Evolutionary conservation across 73 alveolate species (phyloP).

Genomic region (Loxodes magnus): DNA sequence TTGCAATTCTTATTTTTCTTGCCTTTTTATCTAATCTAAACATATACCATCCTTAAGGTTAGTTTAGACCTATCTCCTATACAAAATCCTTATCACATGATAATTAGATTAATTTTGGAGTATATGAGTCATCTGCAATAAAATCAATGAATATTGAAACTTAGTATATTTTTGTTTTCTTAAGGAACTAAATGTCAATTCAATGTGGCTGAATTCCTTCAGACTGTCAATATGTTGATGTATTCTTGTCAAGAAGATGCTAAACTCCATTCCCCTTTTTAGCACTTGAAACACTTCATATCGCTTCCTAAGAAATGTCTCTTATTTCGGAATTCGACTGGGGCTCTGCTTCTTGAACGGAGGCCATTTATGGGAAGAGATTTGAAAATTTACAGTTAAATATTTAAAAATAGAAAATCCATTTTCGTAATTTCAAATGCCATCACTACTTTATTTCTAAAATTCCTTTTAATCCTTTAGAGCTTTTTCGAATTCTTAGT

Average conservation of each 20-base stretch:
- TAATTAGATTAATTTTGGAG: constrained; percentile 90
- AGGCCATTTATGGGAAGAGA: no score
- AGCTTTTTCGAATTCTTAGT: no score
- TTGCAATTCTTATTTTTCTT: constrained; percentile 49
- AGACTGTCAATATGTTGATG: constrained; percentile 95
- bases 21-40: constrained; percentile 67
- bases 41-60: constrained; percentile 96
- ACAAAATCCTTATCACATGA: constrained; percentile 93
- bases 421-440: no score
- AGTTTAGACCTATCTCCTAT: constrained; percentile 82
- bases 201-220: constrained; percentile 98
- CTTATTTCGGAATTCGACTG: constrained; percentile 61
- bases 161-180: constrained; percentile 85
- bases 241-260: constrained; percentile 86
- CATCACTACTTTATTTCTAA: no score
- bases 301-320: constrained; percentile 95
- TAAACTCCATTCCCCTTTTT: constrained; percentile 98
- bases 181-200: constrained; percentile 79
- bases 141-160: constrained; percentile 87
- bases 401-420: no score
- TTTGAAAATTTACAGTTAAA: no score
- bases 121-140: constrained; percentile 95
- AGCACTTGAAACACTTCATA: constrained; percentile 94
- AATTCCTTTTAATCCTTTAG: no score
- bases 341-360: no score